Conservation (phyloP, 495 filamentous ascomycete genomes). For the Apodospora peruviana region DNA sequence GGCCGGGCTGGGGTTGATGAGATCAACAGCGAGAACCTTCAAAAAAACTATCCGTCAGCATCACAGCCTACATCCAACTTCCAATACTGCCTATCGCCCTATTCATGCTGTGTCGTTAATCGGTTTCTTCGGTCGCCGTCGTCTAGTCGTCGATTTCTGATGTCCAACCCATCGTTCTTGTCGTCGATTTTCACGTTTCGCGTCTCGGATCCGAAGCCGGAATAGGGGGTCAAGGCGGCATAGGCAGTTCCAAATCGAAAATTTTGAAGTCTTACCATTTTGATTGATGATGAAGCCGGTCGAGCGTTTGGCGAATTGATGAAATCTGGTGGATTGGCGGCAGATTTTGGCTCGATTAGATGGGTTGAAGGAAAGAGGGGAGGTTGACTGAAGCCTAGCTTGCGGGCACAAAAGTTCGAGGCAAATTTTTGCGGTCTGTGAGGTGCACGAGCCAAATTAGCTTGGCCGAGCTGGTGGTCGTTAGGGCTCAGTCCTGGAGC, state of each 20-base stretch:
- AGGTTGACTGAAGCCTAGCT: conserved; percentile 25
- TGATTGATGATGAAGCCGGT: conserved; percentile 43
- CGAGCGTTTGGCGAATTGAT: conserved; percentile 42
- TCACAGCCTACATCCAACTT: conserved; percentile 3
- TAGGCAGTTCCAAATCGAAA: conserved; percentile 19
- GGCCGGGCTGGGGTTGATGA: conserved; percentile 94
- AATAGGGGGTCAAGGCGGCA: not conserved
- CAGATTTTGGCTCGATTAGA: conserved; percentile 43
- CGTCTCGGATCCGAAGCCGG: not conserved
- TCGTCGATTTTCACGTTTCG: not conserved
- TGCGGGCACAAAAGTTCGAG: conserved; percentile 22
- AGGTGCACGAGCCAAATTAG: conserved; percentile 22
- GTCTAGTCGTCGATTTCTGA: not conserved
- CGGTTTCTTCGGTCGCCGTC: not conserved
- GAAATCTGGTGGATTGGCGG: conserved; percentile 35
- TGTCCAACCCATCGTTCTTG: not conserved
- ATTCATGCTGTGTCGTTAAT: not conserved
- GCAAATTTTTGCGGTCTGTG: conserved; percentile 33
- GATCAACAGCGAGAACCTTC: conserved; percentile 99
- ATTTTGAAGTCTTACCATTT: conserved; percentile 48
- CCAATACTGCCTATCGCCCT: not conserved
- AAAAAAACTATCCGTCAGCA: conserved; percentile 33
- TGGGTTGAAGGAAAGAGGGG: conserved; percentile 25
- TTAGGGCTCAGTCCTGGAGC: conserved; percentile 24
- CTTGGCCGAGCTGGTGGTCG: conserved; percentile 14